phyloP scores from a whole-genome alignment of 2,329 filamentous ascomycete genomes.

The Nemania sp. region DNA sequence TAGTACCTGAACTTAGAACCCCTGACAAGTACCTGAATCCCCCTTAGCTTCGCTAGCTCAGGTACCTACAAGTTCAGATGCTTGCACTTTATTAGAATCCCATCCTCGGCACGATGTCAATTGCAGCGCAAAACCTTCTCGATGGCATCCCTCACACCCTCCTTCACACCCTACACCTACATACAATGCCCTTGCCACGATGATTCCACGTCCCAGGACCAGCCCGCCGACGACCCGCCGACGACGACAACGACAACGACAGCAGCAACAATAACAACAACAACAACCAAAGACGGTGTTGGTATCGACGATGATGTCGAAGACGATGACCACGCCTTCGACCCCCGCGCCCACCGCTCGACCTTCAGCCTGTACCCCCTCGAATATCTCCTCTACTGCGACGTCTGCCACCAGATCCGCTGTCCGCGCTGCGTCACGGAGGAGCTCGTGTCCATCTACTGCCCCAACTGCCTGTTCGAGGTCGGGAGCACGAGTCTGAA shows the following conservation, averaged over 20 bases:
- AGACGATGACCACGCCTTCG: constrained; percentile 71
- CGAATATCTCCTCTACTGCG: constrained; percentile 93
- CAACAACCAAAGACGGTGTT: too few relatives aligned
- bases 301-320: constrained; percentile 60
- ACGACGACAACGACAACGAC: constrained; percentile 31
- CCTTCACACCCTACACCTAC: constrained; percentile 64
- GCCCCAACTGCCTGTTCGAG: constrained; percentile 93
- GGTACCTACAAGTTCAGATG: background rate
- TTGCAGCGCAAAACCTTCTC: constrained; percentile 14
- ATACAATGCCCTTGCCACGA: constrained; percentile 65
- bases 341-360: constrained; percentile 81
- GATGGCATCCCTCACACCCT: constrained; percentile 51
- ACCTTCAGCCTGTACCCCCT: constrained; percentile 93
- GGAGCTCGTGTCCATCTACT: constrained; percentile 94
- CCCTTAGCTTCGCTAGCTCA: too few relatives aligned
- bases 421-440: constrained; percentile 91
- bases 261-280: constrained; percentile 22
- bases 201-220: constrained; percentile 31
- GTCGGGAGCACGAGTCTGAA: constrained; percentile 91
- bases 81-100: too few relatives aligned
- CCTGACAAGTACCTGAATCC: too few relatives aligned
- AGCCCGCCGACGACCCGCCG: constrained; percentile 41
- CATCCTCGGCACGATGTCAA: too few relatives aligned
- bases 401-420: constrained; percentile 95
- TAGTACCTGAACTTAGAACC: too few relatives aligned